A percentile compares a stretch with the other conserved stretches of the same genome.
Conservation (phyloP, 805 yeast species). For the Candida ficus region DNA sequence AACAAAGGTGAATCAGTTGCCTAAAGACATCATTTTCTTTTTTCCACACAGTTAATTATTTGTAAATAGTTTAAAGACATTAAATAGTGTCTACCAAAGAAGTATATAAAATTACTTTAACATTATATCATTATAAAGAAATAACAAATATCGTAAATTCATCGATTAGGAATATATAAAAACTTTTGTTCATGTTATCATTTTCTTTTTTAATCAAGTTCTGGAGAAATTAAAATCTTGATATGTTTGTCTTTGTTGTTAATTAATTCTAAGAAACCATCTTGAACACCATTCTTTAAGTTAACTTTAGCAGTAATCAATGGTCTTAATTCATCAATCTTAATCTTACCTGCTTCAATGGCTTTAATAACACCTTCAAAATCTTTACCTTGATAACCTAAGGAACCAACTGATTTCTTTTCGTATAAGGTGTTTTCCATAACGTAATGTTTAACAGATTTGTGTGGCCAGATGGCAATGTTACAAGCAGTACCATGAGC, state of each 20-base stretch:
- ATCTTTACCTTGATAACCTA: conserved; percentile 40
- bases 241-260: conserved; percentile 40
- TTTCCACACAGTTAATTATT: not conserved
- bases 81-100: not conserved
- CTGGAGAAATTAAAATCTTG: conserved; percentile 39
- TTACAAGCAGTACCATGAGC: conserved; percentile 41
- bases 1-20: conserved; percentile 9
- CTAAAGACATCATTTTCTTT: not conserved
- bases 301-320: conserved; percentile 37
- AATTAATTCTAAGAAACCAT: conserved; percentile 38
- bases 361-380: conserved; percentile 38
- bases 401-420: conserved; percentile 39
- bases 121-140: no score
- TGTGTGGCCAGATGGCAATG: conserved; percentile 47
- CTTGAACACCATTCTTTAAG: conserved; percentile 35
- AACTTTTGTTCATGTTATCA: no score
- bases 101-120: no score
- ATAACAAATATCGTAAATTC: not conserved
- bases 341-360: conserved; percentile 32
- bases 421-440: conserved; percentile 41
- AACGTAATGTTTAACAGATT: conserved; percentile 37
- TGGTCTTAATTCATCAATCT: conserved; percentile 29
- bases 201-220: conserved; percentile 6
- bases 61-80: conserved; percentile 1
- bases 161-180: not conserved